Evolutionary conservation across 2,329 filamentous ascomycete species (phyloP), one percentile per base, ranked within the genome.

Genomic region (Xylariaceae sp.): DNA sequence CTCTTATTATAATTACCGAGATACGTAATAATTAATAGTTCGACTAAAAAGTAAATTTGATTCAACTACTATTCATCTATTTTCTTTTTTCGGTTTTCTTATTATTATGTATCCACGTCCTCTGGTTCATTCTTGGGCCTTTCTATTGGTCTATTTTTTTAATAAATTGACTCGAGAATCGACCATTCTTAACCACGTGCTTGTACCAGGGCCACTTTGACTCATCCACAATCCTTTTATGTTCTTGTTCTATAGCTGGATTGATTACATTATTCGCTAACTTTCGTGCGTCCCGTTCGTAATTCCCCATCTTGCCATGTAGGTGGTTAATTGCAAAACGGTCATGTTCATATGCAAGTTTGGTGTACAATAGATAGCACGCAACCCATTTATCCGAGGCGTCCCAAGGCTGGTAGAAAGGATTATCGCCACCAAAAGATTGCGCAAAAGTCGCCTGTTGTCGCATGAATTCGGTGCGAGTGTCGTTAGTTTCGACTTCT

Each of bases 351-450:
- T 18, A 40, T 1, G 2, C 1, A 19, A 63, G 54, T 42, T 49
- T 56, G 1, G 12, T 1, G 23, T 50, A 61, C 2, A 63, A 44
- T 5, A 61, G 54, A n/a, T 44, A 61, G 7, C 44, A 44, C 5
- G 54, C 51, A 0, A 37, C 46, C 61, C 61, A 63, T 20, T 54
- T 56, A 26, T 59, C 61, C 3, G 44, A 46, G 0, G 10, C 16
- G 1, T 52, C 52, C 61, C 61, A 61, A 1, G 1, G 3, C 2
- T 7, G 6, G 37, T 56, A 57, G 47, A 60, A 60, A 19, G 49
- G 32, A 1, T 52, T 45, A 3, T 45, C 7, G 2, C 5, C 0
- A 5, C 54, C 57, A 14, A 50, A 46, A 1, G 48, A 48, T 2
- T 14, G 0, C 3, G 54, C 49, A 5, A 50, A 60, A 4, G 18